A percentile compares a stretch with the other conserved stretches of the same genome.
Evolutionary conservation across 148 eudicot species (phyloP).

Genomic region (Heliosperma pusillum): DNA sequence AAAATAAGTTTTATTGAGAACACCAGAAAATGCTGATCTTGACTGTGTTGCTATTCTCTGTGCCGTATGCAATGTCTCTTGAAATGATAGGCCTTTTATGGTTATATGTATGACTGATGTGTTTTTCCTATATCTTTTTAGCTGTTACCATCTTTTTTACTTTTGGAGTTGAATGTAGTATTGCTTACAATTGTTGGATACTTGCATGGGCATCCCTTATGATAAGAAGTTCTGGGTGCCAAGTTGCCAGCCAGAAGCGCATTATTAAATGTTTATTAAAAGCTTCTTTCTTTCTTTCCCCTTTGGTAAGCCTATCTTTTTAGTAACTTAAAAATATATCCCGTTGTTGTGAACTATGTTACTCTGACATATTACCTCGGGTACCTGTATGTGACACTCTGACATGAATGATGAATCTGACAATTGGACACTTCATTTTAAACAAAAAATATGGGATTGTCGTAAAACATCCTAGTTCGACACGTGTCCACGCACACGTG

Average conservation of each 20-base stretch:
- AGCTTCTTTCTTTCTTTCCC: too few species aligned
- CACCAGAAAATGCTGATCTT: not conserved
- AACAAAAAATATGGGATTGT: too few species aligned
- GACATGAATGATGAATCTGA: too few species aligned
- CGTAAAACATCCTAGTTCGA: too few species aligned
- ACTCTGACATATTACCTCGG: too few species aligned
- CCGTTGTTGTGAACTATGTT: too few species aligned
- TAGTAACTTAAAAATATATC: too few species aligned
- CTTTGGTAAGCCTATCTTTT: too few species aligned
- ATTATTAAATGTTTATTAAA: not conserved
- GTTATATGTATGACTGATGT: not conserved
- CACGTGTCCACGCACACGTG: too few species aligned
- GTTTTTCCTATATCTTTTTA: not conserved
- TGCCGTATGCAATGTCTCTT: not conserved
- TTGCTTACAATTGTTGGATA: not conserved
- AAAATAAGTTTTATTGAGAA: not conserved
- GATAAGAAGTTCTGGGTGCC: not conserved
- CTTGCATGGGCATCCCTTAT: not conserved
- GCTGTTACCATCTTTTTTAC: not conserved
- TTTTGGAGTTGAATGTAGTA: not conserved
- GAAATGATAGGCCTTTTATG: not conserved
- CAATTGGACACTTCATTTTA: too few species aligned
- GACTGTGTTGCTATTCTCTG: not conserved
- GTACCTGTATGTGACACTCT: too few species aligned
- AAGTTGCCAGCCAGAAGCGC: not conserved